Evolutionary conservation across 2,329 filamentous ascomycete genomes (phyloP), one percentile per base, ranked within the genome.

Genomic region (Huntiella decipiens): DNA sequence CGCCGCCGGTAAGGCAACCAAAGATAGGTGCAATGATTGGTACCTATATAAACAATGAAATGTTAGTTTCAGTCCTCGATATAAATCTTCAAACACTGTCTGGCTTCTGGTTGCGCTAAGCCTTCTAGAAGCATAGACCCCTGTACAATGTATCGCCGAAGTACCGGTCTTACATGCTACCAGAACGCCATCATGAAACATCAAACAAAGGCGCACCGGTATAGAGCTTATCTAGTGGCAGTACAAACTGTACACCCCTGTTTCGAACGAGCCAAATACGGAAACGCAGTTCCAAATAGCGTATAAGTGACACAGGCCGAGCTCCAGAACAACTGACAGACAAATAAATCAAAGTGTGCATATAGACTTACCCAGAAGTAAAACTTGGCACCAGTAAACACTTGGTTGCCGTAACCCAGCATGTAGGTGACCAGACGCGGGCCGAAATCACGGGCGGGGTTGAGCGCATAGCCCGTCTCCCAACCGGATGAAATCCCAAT

Each of bases 391-490:
- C 74, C 71, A 8, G 66, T 68, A 73, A 77, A 84, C 0, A 83
- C 79, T 41, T 78, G 68, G 43, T 58, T 59, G 1, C 77, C 77
- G 56, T 85, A 84, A 2, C 80, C 80, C 45, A 83, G 54, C 55
- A 77, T 70, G 55, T 76, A 80, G 1, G 72, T 71, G 51, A 80
- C 71, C 38, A 83, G 59, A 8, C 79, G 66, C 6, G 79, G 79
- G 1, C 77, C 77, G 56, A 84, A 81, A 52, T 85, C 80, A 58
- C 80, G 69, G 35, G 78, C 79, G 38, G 82, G 59, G 54, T 84
- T 84, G 52, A 83, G 82, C 10, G 79, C 79, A 59, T 81, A 84
- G 34, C 79, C 78, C 1, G 79, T 85, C 58, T 84, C 73, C 77
- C 77, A 83, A 5, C 81, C 80, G 53, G 81, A 83, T 55, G 76